These are phyloP conservation scores for Xylariales sp. DNA, from an alignment of 2,329 filamentous ascomycete species.

Conservation along the genomic window DNA sequence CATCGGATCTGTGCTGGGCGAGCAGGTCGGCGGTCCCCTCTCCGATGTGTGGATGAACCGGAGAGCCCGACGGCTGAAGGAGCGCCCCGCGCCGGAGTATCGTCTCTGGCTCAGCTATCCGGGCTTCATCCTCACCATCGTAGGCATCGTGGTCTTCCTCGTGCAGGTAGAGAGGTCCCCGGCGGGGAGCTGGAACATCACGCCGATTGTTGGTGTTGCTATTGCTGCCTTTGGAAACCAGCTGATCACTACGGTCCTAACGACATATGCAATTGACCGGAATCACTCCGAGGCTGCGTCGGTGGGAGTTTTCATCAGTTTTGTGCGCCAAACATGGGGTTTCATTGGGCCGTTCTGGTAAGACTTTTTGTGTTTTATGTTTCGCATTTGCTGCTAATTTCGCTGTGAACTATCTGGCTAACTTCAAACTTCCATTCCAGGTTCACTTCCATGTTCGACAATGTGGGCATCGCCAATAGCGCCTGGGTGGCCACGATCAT, in stretches of 20 bases:
- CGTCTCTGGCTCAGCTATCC: slow-evolving; percentile 54
- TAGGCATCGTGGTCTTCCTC: slow-evolving; percentile 50
- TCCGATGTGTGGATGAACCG: slow-evolving; percentile 50
- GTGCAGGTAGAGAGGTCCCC: slow-evolving; percentile 42
- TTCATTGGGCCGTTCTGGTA: slow-evolving; percentile 39
- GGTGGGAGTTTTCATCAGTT: slow-evolving; percentile 56
- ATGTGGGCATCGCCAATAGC: slow-evolving; percentile 24
- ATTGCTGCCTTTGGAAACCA: slow-evolving; percentile 53
- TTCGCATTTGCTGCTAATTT: slow-evolving; percentile 14
- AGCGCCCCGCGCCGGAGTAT: slow-evolving; percentile 39
- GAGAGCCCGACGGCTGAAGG: slow-evolving; percentile 27
- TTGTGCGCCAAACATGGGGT: slow-evolving; percentile 50
- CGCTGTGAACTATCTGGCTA: too few species aligned
- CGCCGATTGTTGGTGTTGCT: slow-evolving; percentile 50
- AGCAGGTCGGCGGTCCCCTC: slow-evolving; percentile 50
- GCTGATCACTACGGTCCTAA: slow-evolving; percentile 55
- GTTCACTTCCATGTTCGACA: slow-evolving; percentile 34
- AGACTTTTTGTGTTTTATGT: not conserved
- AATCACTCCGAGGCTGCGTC: slow-evolving; percentile 46
- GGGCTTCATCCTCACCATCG: slow-evolving; percentile 44
- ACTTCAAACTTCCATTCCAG: slow-evolving; percentile 21
- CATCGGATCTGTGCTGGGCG: slow-evolving; percentile 52
- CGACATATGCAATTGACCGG: slow-evolving; percentile 58
- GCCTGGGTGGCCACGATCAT: slow-evolving; percentile 30
- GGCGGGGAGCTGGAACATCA: slow-evolving; percentile 46